These are phyloP conservation scores for Trypanosoma conorhini DNA, from an alignment of 208 protist species.

Conservation along the genomic window DNA sequence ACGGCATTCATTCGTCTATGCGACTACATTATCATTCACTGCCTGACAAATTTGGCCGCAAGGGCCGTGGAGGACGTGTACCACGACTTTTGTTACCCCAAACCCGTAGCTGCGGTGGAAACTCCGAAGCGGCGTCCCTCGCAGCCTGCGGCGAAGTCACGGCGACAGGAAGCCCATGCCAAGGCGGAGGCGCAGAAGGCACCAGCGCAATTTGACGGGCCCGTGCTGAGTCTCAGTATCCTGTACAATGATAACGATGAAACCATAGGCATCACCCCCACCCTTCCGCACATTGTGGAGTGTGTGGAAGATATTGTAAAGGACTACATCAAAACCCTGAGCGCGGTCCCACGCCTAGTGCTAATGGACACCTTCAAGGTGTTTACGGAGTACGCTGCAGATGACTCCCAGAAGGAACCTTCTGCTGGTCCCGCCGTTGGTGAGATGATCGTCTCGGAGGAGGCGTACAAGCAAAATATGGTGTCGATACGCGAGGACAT, in stretches of 20 bases:
- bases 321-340: constrained; percentile 91
- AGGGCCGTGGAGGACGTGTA: constrained; percentile 81
- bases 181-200: constrained; percentile 33
- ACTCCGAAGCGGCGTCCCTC: not conserved
- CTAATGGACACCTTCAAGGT: constrained; percentile 90
- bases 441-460: constrained; percentile 91
- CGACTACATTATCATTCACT: constrained; percentile 95
- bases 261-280: constrained; percentile 73
- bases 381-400: constrained; percentile 80
- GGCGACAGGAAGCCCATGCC: constrained; percentile 4
- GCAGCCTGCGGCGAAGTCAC: not conserved
- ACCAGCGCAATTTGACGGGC: constrained; percentile 43
- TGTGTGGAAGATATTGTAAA: constrained; percentile 85
- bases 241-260: constrained; percentile 73
- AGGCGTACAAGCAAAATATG: constrained; percentile 84
- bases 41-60: constrained; percentile 80
- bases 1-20: constrained; percentile 94
- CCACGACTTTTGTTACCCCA: constrained; percentile 67
- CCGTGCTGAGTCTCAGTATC: constrained; percentile 80
- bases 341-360: constrained; percentile 78
- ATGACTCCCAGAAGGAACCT: constrained; percentile 50
- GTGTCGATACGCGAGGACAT: constrained; percentile 69
- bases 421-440: constrained; percentile 83
- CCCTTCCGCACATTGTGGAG: constrained; percentile 66
- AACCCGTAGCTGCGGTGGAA: constrained; percentile 12